Base-by-base conservation (phyloP, 2,329 filamentous ascomycete genomes). In the Clarireedia paspali region DNA sequence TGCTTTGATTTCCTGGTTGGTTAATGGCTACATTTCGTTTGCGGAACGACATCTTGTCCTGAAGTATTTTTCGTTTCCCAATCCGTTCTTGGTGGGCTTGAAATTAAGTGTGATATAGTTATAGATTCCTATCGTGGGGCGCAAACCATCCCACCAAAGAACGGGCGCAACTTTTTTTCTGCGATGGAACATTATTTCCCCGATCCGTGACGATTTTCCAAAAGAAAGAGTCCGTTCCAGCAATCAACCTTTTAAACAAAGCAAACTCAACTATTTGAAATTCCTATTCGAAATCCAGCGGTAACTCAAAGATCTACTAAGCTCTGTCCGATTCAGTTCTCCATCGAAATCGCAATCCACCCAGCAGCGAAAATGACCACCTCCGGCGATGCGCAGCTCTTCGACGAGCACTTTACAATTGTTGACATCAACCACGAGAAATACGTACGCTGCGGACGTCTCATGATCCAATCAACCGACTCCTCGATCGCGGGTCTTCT, bases 361-460 rank as follows among this genome's bases (percentile, higher is more conserved):
- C 87, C 64, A 97, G 75, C 85, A 91, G 57, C 87, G 92, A 68
- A 46, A 50, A 67, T 67, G 60, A 73, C 75, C 65, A 77, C 74
- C 63, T 84, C 89, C 73, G 86, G 88, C 64, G 92, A 97, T 75
- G 86, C 91, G 57, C 87, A 94, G 68, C 88, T 97, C 72, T 95
- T 95, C 75, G 91, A 96, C 74, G 91, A 95, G 70, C 86, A 83
- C 67, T 96, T 97, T 80, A 88, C 81, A 59, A 80, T 97, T 67
- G 92, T 84, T 64, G 75, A 81, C 55, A 77, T 90, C 71, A 88
- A 96, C 75, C 81, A 85, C 68, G 82, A 85, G 68, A 96, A 96
- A 75, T 99, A 99, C 74, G 94, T 97, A 75, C 89, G 92, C 62
- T 92, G 96, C 26, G 88, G 89, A 55, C 92, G 94, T 64, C 83